These are phyloP conservation scores for Lasiosphaeria miniovina DNA, from an alignment of 495 filamentous ascomycete genomes.

Conservation along the genomic window DNA sequence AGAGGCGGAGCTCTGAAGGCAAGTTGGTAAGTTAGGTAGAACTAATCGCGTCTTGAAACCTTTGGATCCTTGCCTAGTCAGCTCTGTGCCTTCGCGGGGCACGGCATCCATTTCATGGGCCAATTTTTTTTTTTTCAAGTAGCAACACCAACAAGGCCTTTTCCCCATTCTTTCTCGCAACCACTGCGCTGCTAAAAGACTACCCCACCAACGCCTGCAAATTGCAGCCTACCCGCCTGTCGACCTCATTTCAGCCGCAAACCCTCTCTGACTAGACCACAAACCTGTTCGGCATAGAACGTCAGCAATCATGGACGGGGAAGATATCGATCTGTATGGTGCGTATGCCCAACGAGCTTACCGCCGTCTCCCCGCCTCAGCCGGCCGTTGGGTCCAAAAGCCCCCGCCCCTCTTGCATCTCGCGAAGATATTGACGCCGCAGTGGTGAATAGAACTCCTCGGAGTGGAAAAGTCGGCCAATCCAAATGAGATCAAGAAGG, in stretches of 20 bases:
- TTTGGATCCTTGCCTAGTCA: neutral
- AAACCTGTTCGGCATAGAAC: constrained; percentile 11
- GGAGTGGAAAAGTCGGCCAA: constrained; percentile 65
- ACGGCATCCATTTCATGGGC: constrained; percentile 2
- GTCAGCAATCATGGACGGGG: constrained; percentile 37
- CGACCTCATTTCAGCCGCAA: constrained; percentile 4
- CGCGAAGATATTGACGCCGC: constrained; percentile 7
- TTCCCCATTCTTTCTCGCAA: neutral
- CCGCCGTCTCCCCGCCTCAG: neutral
- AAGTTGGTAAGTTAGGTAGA: no score
- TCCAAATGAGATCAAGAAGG: constrained; percentile 90
- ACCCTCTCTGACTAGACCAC: neutral
- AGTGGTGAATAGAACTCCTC: constrained; percentile 60
- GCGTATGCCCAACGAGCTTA: constrained; percentile 22
- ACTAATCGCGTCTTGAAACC: neutral
- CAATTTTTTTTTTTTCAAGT: constrained; percentile 4
- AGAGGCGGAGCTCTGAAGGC: no score
- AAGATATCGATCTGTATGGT: constrained; percentile 70
- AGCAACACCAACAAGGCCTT: neutral
- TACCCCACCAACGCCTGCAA: constrained; percentile 6
- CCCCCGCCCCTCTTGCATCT: neutral
- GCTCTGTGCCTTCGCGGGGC: constrained; percentile 2
- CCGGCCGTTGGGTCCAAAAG: no score
- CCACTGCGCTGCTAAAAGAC: neutral
- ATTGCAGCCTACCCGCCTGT: neutral